phyloP scores from a whole-genome alignment of 257 asterid genomes.

The Solanum peruvianum region DNA sequence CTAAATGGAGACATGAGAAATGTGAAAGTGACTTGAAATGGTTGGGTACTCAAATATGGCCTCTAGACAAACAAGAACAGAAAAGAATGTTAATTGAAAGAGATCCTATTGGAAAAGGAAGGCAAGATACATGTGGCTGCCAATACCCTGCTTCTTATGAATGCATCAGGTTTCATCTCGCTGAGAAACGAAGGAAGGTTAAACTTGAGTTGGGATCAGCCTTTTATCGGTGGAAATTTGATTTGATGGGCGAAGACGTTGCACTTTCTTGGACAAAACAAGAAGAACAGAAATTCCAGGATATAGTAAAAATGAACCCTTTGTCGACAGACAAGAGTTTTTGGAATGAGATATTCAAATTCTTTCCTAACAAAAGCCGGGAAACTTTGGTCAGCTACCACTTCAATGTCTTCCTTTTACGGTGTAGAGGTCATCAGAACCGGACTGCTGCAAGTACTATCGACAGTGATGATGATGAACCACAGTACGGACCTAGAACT shows the following conservation, averaged over 20 bases:
- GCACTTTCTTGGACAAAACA: conserved; percentile 36
- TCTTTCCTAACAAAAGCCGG: conserved; percentile 29
- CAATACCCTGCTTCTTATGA: conserved; percentile 29
- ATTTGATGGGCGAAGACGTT: conserved; percentile 48
- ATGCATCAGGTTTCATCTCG: conserved; percentile 44
- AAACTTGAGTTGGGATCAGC: conserved; percentile 51
- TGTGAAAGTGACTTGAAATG: conserved; percentile 26
- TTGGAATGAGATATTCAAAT: conserved; percentile 46
- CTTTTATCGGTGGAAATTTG: conserved; percentile 36
- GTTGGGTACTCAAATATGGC: conserved; percentile 57
- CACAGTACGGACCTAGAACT: neutral
- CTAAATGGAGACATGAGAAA: conserved; percentile 3
- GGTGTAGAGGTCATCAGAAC: conserved; percentile 64
- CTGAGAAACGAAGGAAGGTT: conserved; percentile 30
- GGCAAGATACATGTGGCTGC: conserved; percentile 56
- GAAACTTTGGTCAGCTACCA: conserved; percentile 54
- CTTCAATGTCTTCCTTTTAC: conserved; percentile 48
- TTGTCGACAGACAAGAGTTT: conserved; percentile 25
- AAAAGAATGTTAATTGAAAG: conserved; percentile 43
- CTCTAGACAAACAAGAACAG: conserved; percentile 24
- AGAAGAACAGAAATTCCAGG: conserved; percentile 33
- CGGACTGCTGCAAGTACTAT: conserved; percentile 28
- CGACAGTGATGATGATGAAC: conserved; percentile 64
- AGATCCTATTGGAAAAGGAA: conserved; percentile 58
- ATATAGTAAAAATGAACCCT: conserved; percentile 26